These are phyloP conservation scores for Anastatica hierochuntica DNA, from an alignment of 345 rosid genomes.

Conservation along the genomic window DNA sequence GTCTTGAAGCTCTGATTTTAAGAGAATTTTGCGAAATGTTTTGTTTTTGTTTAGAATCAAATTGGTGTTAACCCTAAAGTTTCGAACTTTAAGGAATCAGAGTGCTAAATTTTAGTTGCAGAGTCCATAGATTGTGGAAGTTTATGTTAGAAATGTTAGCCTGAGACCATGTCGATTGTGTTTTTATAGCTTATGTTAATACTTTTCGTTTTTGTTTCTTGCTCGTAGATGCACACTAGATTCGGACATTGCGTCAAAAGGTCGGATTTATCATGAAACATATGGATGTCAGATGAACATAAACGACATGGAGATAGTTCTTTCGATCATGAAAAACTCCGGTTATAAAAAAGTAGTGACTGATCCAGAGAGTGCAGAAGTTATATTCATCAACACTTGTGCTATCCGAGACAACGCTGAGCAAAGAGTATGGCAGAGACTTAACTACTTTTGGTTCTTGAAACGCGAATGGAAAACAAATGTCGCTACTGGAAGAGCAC, in stretches of 20 bases:
- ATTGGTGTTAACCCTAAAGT: background rate
- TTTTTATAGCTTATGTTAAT: no score
- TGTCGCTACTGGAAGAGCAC: constrained; percentile 54
- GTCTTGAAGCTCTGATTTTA: constrained; percentile 1
- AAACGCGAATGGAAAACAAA: constrained; percentile 87
- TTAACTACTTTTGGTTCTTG: constrained; percentile 89
- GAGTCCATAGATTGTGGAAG: background rate
- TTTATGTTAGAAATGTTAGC: background rate
- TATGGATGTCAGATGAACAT: constrained; percentile 97
- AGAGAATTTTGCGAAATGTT: background rate
- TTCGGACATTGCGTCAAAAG: constrained; percentile 34
- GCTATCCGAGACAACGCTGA: constrained; percentile 91
- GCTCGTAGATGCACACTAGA: constrained; percentile 29
- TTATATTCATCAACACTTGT: constrained; percentile 81
- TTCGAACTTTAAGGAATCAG: background rate
- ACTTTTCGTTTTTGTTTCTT: no score
- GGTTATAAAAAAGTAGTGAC: constrained; percentile 61
- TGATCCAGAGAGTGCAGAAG: constrained; percentile 79
- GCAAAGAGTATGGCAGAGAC: constrained; percentile 94
- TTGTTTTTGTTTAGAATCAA: background rate
- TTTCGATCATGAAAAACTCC: constrained; percentile 75
- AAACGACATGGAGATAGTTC: constrained; percentile 89
- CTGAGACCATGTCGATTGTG: no score
- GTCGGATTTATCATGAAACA: constrained; percentile 86
- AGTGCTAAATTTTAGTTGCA: background rate